A percentile compares a stretch with the other conserved stretches of the same genome.
Evolutionary conservation across 495 filamentous ascomycete species (phyloP).

Genomic region (Aspergillus coremiiformis): DNA sequence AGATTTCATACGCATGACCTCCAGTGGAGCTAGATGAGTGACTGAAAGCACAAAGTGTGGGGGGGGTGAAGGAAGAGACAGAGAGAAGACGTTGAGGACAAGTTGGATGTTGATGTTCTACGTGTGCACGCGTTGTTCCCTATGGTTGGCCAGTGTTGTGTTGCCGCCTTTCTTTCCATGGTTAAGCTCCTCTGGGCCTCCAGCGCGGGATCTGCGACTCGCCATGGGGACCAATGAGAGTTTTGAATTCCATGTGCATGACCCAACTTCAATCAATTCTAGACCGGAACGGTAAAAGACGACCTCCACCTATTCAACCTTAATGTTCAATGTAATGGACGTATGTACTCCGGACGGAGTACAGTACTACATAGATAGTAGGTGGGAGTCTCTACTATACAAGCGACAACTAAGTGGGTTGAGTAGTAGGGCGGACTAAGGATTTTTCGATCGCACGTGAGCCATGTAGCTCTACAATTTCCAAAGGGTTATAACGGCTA

Average conservation of each 20-base stretch:
- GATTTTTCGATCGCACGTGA: no score
- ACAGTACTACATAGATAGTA: no score
- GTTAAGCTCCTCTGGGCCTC: background rate
- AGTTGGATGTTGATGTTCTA: conserved; percentile 2
- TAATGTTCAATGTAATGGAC: no score
- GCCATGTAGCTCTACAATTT: no score
- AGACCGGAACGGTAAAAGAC: background rate
- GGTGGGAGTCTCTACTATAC: no score
- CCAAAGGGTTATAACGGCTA: no score
- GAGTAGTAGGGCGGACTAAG: no score
- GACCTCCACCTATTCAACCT: no score
- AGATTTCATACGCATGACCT: conserved; percentile 12
- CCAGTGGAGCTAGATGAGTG: background rate
- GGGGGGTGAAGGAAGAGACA: background rate
- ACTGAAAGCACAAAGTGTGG: background rate
- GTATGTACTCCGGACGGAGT: no score
- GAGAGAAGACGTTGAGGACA: background rate
- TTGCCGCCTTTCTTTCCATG: background rate
- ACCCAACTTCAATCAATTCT: background rate
- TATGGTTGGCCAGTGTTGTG: conserved; percentile 1
- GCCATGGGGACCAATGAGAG: background rate
- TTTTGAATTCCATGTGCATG: background rate
- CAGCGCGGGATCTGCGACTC: background rate
- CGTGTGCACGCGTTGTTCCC: background rate
- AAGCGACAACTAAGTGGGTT: no score